Evolutionary conservation across 106 monocot genomes (phyloP).

Genomic region (Agapanthus africanus): DNA sequence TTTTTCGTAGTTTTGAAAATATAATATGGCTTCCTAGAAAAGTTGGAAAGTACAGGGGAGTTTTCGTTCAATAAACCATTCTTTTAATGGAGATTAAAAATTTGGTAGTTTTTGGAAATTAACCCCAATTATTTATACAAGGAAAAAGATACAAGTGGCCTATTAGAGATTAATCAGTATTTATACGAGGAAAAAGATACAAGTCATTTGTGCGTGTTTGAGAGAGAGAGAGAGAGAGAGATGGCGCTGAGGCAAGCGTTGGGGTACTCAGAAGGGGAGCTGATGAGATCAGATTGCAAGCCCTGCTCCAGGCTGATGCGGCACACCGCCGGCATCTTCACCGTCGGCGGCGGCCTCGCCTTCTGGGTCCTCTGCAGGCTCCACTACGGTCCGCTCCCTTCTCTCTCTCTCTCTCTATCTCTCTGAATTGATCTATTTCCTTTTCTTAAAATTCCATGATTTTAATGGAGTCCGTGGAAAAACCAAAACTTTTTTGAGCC

Average conservation of each 20-base stretch:
- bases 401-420: neutral
- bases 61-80: too few relatives aligned
- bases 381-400: constrained; percentile 31
- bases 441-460: neutral
- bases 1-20: too few relatives aligned
- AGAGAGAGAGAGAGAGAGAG: neutral
- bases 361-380: constrained; percentile 62
- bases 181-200: too few relatives aligned
- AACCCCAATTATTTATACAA: too few relatives aligned
- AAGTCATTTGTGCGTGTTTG: too few relatives aligned
- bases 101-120: too few relatives aligned
- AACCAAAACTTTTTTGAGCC: neutral
- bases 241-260: constrained; percentile 46
- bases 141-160: too few relatives aligned
- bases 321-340: constrained; percentile 51
- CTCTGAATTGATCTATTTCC: neutral
- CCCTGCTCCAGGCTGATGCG: constrained; percentile 48
- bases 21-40: too few relatives aligned
- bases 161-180: too few relatives aligned
- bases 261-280: constrained; percentile 56
- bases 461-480: neutral
- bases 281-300: constrained; percentile 62
- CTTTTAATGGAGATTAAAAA: too few relatives aligned
- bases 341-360: constrained; percentile 44
- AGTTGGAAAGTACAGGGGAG: too few relatives aligned